A percentile compares a stretch with the other conserved stretches of the same genome.
Conservation (phyloP, 2,329 filamentous ascomycete species). For the Stagonosporopsis rhizophila region DNA sequence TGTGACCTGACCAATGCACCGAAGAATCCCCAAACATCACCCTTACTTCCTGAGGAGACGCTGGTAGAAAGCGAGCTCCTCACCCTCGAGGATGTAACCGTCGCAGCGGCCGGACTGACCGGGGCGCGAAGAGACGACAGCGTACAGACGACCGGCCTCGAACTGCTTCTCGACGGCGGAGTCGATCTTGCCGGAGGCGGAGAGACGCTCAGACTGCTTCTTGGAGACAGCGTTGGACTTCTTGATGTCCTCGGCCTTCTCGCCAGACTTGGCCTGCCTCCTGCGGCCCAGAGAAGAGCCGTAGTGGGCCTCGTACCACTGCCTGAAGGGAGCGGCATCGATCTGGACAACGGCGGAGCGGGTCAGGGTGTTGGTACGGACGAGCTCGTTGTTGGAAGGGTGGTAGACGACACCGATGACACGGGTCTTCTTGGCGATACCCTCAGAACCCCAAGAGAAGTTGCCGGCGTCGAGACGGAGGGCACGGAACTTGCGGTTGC, state of each 20-base stretch:
- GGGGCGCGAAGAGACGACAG: constrained; percentile 89
- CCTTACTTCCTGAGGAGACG: constrained; percentile 97
- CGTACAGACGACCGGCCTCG: constrained; percentile 97
- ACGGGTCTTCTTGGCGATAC: constrained; percentile 97
- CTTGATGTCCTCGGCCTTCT: constrained; percentile 83
- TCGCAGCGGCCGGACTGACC: constrained; percentile 97
- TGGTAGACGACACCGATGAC: constrained; percentile 98
- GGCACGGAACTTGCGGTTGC: constrained; percentile 99
- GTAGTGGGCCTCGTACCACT: constrained; percentile 99
- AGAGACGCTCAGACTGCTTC: constrained; percentile 91
- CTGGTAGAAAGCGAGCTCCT: constrained; percentile 99
- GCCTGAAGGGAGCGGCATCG: constrained; percentile 97
- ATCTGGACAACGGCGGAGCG: constrained; percentile 98
- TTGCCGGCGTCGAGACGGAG: constrained; percentile 98
- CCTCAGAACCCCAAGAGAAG: constrained; percentile 99
- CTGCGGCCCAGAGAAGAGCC: constrained; percentile 86
- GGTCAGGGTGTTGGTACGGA: constrained; percentile 99
- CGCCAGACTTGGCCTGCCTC: constrained; percentile 82
- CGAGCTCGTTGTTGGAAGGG: constrained; percentile 99
- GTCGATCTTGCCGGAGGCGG: constrained; percentile 91
- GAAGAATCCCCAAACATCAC: constrained; percentile 47
- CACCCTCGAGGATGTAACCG: constrained; percentile 98
- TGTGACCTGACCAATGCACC: constrained; percentile 53
- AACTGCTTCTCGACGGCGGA: constrained; percentile 94
- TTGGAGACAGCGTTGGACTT: constrained; percentile 95